Evolutionary conservation across 306 rosid species (phyloP), one percentile per base, ranked within the genome.

Genomic region (Alnus glutinosa): DNA sequence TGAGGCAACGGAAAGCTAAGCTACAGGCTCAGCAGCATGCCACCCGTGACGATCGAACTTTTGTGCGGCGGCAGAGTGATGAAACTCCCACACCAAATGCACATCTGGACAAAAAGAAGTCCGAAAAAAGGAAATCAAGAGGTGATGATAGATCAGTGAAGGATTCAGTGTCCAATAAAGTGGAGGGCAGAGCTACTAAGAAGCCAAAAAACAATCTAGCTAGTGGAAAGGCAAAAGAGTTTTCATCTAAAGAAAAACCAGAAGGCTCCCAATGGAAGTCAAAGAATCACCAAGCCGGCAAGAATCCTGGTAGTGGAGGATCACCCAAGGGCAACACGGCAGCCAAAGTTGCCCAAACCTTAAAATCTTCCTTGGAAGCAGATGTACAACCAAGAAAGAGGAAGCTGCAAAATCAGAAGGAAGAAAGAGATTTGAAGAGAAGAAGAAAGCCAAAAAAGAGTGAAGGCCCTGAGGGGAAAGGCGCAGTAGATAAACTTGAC

Each of bases 401-500:
- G 84, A 88, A 84, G 89, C 75, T 50, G 83, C 88, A 64, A 11
- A 81, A 83, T 76, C 89, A 83, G 73, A 83, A 72, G 63, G 88
- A 77, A 61, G 88, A 83, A 54, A 75, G 69, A 47, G 67, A 78
- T 71, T 66, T 77, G 9, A 85, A 59, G 83, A 85, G 85, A 36
- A 71, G 71, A 75, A 78, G 55, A 82, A 77, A 92, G 80, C 42
- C 90, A 1, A 91, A 83, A 76, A 90, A 89, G 92, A 93, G 85
- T 18, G 90, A 90, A 81, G 96, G 57, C 28, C 85, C 90, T 16
- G 57, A 71, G 49, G 98, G 98, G 47, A 82, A 87, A 77, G 98
- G 90, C 18, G 83, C 34, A 11, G 88, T 77, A 23, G 99, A 93
- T 78, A 91, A 90, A 86, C 99, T 95, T 55, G 99, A 95, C 89